These are phyloP conservation scores for Metschnikowia rubicola DNA, from an alignment of 805 yeast species.

Conservation along the genomic window DNA sequence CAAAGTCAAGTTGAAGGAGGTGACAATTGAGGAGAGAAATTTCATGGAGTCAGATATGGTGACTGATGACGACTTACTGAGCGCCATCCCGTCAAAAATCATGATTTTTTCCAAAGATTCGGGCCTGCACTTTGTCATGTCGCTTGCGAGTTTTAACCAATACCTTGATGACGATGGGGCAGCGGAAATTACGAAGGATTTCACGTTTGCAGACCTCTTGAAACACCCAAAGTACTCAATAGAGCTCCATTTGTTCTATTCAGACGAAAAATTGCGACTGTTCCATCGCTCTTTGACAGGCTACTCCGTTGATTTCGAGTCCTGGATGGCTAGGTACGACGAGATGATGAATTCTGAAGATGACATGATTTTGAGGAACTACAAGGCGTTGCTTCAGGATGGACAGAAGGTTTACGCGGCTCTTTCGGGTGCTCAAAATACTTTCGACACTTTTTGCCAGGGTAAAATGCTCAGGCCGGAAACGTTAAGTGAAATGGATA, in stretches of 20 bases:
- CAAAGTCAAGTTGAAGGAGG: conserved; percentile 26
- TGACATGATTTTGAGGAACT: conserved; percentile 45
- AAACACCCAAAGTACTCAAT: conserved; percentile 16
- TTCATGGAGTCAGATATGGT: conserved; percentile 37
- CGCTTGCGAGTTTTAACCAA: conserved; percentile 30
- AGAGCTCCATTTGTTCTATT: conserved; percentile 45
- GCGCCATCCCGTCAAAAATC: conserved; percentile 54
- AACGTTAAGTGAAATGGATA: conserved; percentile 3
- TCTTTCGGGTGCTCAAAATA: conserved; percentile 26
- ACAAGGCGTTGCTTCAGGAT: conserved; percentile 46
- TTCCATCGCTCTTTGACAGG: conserved; percentile 35
- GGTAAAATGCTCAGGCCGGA: conserved; percentile 4
- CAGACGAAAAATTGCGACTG: conserved; percentile 50
- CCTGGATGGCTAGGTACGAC: conserved; percentile 51
- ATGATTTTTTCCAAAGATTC: conserved; percentile 31
- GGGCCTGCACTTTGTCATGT: conserved; percentile 31
- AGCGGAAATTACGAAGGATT: not conserved
- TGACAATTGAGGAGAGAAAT: conserved; percentile 30
- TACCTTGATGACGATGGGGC: conserved; percentile 10
- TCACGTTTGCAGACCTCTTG: conserved; percentile 5
- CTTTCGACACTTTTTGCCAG: conserved; percentile 9
- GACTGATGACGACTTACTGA: conserved; percentile 51
- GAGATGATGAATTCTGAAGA: conserved; percentile 35
- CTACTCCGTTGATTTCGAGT: conserved; percentile 43
- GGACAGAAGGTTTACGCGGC: conserved; percentile 51